Percentiles rank a stretch among this genome's conserved stretches.
Conservation (phyloP, 805 yeast species). For the Myxozyma mucilagina region DNA sequence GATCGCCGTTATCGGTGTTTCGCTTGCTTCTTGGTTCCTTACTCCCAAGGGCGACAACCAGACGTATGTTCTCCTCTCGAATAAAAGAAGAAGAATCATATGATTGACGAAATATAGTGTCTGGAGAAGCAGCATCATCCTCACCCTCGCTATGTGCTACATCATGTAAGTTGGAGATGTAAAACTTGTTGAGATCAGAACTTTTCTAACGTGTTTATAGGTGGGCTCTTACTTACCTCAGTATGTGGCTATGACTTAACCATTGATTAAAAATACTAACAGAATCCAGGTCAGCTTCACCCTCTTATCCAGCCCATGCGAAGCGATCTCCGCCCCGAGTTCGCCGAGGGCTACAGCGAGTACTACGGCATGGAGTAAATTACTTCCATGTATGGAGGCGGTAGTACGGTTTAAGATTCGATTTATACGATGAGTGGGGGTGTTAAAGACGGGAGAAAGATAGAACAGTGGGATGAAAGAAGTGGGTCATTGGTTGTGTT, state of each 20-base stretch:
- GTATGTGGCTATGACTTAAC: constrained; percentile 34
- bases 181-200: not conserved
- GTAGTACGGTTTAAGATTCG: not conserved
- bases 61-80: constrained; percentile 25
- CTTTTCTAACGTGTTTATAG: not conserved
- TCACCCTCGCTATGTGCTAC: constrained; percentile 68
- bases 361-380: constrained; percentile 27
- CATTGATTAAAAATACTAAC: constrained; percentile 15
- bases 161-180: constrained; percentile 47
- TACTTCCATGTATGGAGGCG: not conserved
- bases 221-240: constrained; percentile 81
- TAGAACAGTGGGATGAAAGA: not conserved
- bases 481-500: not conserved
- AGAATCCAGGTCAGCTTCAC: constrained; percentile 58
- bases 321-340: constrained; percentile 81
- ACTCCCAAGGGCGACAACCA: constrained; percentile 36
- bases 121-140: constrained; percentile 64
- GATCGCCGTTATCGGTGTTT: constrained; percentile 28
- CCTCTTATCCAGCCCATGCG: constrained; percentile 86
- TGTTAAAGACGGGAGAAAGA: not conserved
- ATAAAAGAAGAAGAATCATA: not conserved
- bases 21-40: constrained; percentile 33
- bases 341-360: constrained; percentile 41
- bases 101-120: constrained; percentile 17
- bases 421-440: not conserved